These are phyloP conservation scores for Coffea canephora DNA, from an alignment of 257 asterid genomes.

Conservation along the genomic window DNA sequence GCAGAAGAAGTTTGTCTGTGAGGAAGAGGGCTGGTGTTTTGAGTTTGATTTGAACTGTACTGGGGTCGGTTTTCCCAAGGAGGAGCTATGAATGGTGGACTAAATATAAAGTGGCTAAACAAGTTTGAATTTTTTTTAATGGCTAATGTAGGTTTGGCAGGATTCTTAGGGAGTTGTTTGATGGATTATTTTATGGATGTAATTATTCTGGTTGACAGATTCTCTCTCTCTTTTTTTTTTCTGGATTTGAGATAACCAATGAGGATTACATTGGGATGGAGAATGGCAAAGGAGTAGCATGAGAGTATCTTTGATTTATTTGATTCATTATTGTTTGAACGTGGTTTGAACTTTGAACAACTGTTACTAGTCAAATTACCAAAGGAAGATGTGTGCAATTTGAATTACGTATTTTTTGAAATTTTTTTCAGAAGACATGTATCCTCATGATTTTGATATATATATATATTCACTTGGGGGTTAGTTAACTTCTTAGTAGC, in stretches of 20 bases:
- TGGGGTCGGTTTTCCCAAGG: conserved; percentile 45
- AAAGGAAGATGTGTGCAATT: too few species aligned
- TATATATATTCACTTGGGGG: too few species aligned
- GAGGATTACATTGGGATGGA: conserved; percentile 43
- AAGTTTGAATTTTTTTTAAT: conserved; percentile 41
- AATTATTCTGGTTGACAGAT: conserved; percentile 12
- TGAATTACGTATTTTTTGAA: too few species aligned
- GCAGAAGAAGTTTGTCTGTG: conserved; percentile 32
- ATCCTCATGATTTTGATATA: background rate
- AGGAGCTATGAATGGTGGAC: conserved; percentile 20
- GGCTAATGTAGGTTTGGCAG: conserved; percentile 16
- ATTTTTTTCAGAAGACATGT: too few species aligned
- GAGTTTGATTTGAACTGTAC: conserved; percentile 34
- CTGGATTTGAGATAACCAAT: conserved; percentile 10
- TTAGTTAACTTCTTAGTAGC: too few species aligned
- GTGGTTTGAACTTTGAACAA: conserved; percentile 14
- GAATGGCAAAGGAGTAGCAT: conserved; percentile 3
- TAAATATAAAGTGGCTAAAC: conserved; percentile 1
- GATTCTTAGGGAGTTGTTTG: background rate
- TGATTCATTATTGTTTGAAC: conserved; percentile 31
- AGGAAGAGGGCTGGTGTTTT: conserved; percentile 25
- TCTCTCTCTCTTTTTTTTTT: background rate
- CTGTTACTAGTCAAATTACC: conserved; percentile 15
- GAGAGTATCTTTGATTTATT: conserved; percentile 30
- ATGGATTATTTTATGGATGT: background rate